Evolutionary conservation across 495 filamentous ascomycete genomes (phyloP).

Genomic region (Jackrogersella multiformis): DNA sequence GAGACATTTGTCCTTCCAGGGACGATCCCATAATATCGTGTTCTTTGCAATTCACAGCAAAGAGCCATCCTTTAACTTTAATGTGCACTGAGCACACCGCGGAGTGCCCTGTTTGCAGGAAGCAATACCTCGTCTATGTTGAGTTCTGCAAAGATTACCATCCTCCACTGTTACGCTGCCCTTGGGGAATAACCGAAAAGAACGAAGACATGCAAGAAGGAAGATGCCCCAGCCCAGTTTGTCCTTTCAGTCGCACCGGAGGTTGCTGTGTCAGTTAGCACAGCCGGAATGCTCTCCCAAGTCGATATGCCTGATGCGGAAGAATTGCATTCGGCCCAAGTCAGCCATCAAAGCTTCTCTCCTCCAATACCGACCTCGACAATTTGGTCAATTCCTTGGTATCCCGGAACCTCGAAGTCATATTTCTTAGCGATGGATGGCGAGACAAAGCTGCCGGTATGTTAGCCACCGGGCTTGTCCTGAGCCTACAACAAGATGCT

Average conservation of each 20-base stretch:
- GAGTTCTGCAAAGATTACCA: constrained; percentile 58
- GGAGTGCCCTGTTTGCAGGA: constrained; percentile 62
- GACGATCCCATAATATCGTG: constrained; percentile 28
- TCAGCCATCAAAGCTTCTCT: constrained; percentile 61
- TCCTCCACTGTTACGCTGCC: constrained; percentile 55
- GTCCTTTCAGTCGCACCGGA: constrained; percentile 59
- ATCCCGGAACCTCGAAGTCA: constrained; percentile 80
- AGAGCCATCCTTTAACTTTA: constrained; percentile 47
- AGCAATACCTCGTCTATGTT: constrained; percentile 60
- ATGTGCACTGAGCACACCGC: constrained; percentile 61
- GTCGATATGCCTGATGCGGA: constrained; percentile 1
- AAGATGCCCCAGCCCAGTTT: constrained; percentile 58
- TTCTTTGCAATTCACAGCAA: constrained; percentile 32
- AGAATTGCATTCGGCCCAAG: constrained; percentile 3
- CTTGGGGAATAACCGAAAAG: constrained; percentile 46
- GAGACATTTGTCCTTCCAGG: constrained; percentile 38
- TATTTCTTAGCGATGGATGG: constrained; percentile 86
- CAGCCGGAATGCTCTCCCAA: constrained; percentile 3
- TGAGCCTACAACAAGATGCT: constrained; percentile 32
- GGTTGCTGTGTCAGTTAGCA: constrained; percentile 56
- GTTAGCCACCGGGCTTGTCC: constrained; percentile 32
- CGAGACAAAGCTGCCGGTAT: constrained; percentile 73
- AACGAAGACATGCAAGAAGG: constrained; percentile 57
- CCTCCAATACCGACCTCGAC: constrained; percentile 74
- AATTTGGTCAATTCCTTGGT: constrained; percentile 89